Conservation (phyloP, 1,284 basidiomycete species). For the Heliocybe sulcata region DNA sequence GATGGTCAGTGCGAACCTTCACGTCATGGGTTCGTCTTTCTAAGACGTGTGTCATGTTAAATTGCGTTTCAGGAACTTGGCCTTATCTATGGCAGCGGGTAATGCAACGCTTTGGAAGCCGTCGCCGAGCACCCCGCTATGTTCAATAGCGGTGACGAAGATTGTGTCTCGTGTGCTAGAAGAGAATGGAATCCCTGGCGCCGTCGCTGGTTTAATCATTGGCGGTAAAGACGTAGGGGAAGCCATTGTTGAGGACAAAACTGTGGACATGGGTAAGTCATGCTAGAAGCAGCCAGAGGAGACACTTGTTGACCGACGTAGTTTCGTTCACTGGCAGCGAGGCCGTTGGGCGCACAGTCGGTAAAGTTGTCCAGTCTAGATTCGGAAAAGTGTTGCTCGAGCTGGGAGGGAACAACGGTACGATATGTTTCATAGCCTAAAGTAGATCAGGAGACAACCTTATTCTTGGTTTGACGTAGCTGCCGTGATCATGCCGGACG, state of each 20-base stretch:
- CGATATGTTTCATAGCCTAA: slow-evolving; percentile 3
- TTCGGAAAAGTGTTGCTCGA: slow-evolving; percentile 87
- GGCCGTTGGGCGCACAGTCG: slow-evolving; percentile 77
- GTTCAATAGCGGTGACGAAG: slow-evolving; percentile 82
- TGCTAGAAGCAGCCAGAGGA: neutral
- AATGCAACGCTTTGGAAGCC: slow-evolving; percentile 97
- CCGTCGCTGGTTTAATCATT: slow-evolving; percentile 76
- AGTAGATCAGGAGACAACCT: neutral
- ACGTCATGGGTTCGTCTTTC: slow-evolving; percentile 5
- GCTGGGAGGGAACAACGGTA: slow-evolving; percentile 93
- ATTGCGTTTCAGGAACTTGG: slow-evolving; percentile 67
- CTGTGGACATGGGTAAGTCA: slow-evolving; percentile 66
- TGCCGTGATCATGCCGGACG: slow-evolving; percentile 88
- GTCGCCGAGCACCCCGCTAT: slow-evolving; percentile 82
- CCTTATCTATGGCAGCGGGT: slow-evolving; percentile 83
- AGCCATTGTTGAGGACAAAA: slow-evolving; percentile 63
- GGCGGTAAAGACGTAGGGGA: slow-evolving; percentile 81
- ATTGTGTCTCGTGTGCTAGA: slow-evolving; percentile 80
- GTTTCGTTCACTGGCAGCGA: slow-evolving; percentile 96
- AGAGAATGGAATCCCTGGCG: slow-evolving; percentile 75
- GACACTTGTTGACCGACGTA: slow-evolving; percentile 13
- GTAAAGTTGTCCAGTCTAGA: slow-evolving; percentile 70
- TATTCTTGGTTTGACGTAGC: slow-evolving; percentile 36
- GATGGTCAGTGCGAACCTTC: slow-evolving; percentile 45
- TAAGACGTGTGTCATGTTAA: slow-evolving; percentile 2